Conservation (phyloP, 2,329 filamentous ascomycete species). For the Seiridium cupressi region DNA sequence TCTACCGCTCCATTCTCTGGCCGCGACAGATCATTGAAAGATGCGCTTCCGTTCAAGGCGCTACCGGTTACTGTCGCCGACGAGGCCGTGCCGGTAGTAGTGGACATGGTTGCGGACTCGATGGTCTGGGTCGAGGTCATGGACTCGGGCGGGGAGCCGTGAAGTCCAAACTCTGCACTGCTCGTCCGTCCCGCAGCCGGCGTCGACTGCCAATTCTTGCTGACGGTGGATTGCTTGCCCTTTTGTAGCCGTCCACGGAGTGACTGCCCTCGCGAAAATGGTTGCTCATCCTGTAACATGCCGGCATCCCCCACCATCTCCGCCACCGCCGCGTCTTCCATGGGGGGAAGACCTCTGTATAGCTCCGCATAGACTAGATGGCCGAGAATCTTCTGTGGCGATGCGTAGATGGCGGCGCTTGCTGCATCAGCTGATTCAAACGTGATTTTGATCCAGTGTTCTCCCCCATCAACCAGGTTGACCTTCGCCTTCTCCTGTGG, state of each 20-base stretch:
- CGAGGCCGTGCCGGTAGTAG: constrained; percentile 39
- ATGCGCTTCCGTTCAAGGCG: constrained; percentile 5
- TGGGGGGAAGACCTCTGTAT: constrained; percentile 64
- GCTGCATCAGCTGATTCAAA: constrained; percentile 74
- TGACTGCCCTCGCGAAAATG: constrained; percentile 7
- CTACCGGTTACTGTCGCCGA: constrained; percentile 43
- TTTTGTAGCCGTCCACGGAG: constrained; percentile 6
- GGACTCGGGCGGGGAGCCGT: constrained; percentile 41
- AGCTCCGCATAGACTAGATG: constrained; percentile 69
- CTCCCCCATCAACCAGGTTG: constrained; percentile 77
- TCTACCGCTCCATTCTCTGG: constrained; percentile 12
- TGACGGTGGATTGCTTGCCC: constrained; percentile 17
- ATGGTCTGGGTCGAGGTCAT: constrained; percentile 54
- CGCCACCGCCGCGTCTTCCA: constrained; percentile 61
- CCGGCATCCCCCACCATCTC: constrained; percentile 43
- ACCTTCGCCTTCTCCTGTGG: constrained; percentile 74
- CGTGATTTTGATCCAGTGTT: constrained; percentile 89
- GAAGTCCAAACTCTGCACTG: constrained; percentile 32
- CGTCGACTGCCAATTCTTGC: constrained; percentile 27
- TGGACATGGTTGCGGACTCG: constrained; percentile 53
- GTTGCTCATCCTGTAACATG: constrained; percentile 27
- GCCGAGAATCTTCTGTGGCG: constrained; percentile 70
- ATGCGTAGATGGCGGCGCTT: constrained; percentile 66
- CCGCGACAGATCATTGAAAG: neutral
- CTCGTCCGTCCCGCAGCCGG: constrained; percentile 9